Percentiles rank a stretch among this genome's conserved stretches.
phyloP scores from a whole-genome alignment of 768 basidiomycete genomes.

The Naganishia randhawae region DNA sequence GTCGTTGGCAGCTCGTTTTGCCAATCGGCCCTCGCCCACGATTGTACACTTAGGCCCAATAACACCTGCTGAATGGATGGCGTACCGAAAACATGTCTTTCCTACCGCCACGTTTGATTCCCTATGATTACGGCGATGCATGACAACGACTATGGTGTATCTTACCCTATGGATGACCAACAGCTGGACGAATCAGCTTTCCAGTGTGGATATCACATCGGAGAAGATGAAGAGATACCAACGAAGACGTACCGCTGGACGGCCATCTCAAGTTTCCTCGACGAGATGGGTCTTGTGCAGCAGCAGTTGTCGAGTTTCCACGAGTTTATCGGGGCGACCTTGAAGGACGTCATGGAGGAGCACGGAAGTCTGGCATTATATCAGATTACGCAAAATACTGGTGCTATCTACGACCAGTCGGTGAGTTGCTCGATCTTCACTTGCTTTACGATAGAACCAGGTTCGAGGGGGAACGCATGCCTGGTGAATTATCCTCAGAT shows the following conservation, averaged over 20 bases:
- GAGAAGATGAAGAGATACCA: too few relatives aligned
- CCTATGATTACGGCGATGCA: not conserved
- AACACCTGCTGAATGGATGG: not conserved
- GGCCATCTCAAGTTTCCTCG: conserved; percentile 95
- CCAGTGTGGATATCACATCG: too few relatives aligned
- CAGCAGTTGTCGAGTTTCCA: conserved; percentile 98
- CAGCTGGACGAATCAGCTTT: too few relatives aligned
- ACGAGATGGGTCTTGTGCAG: conserved; percentile 92
- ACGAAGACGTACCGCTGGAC: conserved; percentile 51
- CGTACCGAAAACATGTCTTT: not conserved
- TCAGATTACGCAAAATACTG: conserved; percentile 24
- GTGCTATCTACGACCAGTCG: not conserved
- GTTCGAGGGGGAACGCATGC: conserved; percentile 40
- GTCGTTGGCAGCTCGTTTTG: too few relatives aligned
- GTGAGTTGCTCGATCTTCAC: not conserved
- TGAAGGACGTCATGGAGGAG: conserved; percentile 99
- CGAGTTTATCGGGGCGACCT: conserved; percentile 97
- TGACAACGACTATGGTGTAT: not conserved
- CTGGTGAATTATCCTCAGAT: conserved; percentile 34
- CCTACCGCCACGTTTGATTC: too few relatives aligned
- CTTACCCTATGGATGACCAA: not conserved
- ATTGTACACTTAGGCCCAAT: too few relatives aligned
- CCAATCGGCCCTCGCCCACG: too few relatives aligned
- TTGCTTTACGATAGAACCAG: not conserved
- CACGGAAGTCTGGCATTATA: conserved; percentile 91